Evolutionary conservation across 1,284 basidiomycete genomes (phyloP).

Genomic region (Leccinum subrobustum): DNA sequence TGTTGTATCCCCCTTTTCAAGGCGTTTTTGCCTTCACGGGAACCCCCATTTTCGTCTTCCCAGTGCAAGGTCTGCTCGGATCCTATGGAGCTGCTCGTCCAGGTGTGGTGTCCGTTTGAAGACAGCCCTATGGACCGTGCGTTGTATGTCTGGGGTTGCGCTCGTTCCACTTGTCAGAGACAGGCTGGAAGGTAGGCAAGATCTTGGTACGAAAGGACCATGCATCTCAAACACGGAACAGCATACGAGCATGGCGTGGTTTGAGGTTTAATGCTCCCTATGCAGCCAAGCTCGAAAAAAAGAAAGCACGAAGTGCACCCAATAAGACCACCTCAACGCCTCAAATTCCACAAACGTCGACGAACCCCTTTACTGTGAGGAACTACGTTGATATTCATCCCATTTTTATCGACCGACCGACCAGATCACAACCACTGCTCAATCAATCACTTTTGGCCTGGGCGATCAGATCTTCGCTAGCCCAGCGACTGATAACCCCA

Average conservation of each 20-base stretch:
- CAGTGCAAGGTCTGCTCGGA: constrained; percentile 67
- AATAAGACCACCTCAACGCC: constrained; percentile 36
- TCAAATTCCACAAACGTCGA: constrained; percentile 35
- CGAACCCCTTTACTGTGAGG: constrained; percentile 72
- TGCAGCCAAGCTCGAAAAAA: constrained; percentile 63
- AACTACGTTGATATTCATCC: not conserved
- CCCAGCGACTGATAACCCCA: constrained; percentile 15
- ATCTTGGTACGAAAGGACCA: constrained; percentile 4
- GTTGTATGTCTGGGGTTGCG: constrained; percentile 79
- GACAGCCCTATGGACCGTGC: constrained; percentile 78
- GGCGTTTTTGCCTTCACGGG: constrained; percentile 55
- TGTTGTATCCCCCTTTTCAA: constrained; percentile 39
- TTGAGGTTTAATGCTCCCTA: constrained; percentile 69
- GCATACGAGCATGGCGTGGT: constrained; percentile 76
- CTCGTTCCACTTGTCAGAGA: constrained; percentile 63
- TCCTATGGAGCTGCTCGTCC: constrained; percentile 76
- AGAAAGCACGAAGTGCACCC: constrained; percentile 35
- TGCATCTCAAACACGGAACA: constrained; percentile 32
- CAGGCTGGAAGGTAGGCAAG: constrained; percentile 67
- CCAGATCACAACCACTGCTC: constrained; percentile 22
- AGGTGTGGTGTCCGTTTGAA: constrained; percentile 86
- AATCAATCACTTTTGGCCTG: constrained; percentile 47
- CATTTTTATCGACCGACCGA: not conserved
- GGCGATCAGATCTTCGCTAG: constrained; percentile 64
- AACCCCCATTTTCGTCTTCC: constrained; percentile 54